phyloP scores from a whole-genome alignment of 2,329 filamentous ascomycete genomes.

The Alternaria angustiovoidea region DNA sequence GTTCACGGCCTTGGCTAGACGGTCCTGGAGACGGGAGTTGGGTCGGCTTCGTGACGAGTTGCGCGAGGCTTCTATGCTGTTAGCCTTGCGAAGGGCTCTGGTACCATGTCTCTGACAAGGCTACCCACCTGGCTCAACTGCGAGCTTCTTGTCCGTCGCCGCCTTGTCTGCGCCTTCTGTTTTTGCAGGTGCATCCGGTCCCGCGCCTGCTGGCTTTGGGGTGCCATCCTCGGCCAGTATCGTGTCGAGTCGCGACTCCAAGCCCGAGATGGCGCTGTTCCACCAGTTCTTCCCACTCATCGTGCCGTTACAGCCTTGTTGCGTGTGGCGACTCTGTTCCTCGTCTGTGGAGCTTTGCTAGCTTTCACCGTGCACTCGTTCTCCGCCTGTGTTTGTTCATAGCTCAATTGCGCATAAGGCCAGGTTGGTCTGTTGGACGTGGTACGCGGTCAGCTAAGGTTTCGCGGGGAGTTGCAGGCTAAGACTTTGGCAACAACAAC shows the following conservation, averaged over 20 bases:
- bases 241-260: constrained; percentile 90
- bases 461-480: constrained; percentile 29
- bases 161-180: constrained; percentile 40
- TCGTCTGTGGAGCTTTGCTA: constrained; percentile 20
- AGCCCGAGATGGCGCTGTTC: constrained; percentile 86
- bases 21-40: constrained; percentile 87
- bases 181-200: constrained; percentile 49
- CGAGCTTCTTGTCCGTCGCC: constrained; percentile 38
- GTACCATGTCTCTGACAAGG: not conserved
- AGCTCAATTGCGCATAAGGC: constrained; percentile 38
- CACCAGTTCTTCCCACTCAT: constrained; percentile 47
- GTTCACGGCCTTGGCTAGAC: constrained; percentile 85
- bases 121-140: constrained; percentile 45
- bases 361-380: constrained; percentile 41
- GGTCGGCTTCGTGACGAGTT: constrained; percentile 70
- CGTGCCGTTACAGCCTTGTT: constrained; percentile 8
- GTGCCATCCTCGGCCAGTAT: constrained; percentile 83
- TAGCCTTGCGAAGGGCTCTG: constrained; percentile 23
- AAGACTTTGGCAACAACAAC: constrained; percentile 11
- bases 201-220: constrained; percentile 52
- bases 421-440: constrained; percentile 34
- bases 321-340: constrained; percentile 1
- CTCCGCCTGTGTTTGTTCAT: constrained; percentile 44
- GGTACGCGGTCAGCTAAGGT: constrained; percentile 33
- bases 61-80: constrained; percentile 62